phyloP scores from a whole-genome alignment of 306 rosid species.

The Hippophae gyantsensis region DNA sequence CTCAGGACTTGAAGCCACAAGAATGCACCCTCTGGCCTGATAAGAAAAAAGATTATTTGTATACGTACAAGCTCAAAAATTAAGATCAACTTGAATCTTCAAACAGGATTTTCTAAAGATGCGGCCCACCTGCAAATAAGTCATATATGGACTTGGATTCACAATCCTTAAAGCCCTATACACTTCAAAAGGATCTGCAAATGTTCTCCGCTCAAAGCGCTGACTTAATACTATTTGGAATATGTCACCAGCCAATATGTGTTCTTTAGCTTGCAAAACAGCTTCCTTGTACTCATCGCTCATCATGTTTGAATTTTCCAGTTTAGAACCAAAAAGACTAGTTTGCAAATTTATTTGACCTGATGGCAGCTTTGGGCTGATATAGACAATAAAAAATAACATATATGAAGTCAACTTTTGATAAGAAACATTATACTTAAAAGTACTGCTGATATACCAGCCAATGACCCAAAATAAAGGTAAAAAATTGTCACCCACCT shows the following conservation, averaged over 20 bases:
- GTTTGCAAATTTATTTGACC: constrained; percentile 67
- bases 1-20: constrained; percentile 99
- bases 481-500: constrained; percentile 41
- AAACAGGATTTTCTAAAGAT: neutral
- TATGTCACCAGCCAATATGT: constrained; percentile 89
- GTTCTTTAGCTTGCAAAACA: constrained; percentile 83
- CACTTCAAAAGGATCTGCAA: constrained; percentile 97
- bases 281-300: constrained; percentile 72
- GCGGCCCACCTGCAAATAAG: constrained; percentile 72
- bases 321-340: constrained; percentile 57
- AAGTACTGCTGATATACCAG: neutral
- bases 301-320: constrained; percentile 71
- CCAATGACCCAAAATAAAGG: neutral
- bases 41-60: constrained; percentile 7
- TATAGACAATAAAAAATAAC: constrained; percentile 28
- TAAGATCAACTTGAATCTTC: constrained; percentile 4
- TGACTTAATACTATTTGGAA: constrained; percentile 94
- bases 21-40: constrained; percentile 91
- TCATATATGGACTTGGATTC: constrained; percentile 96
- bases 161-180: constrained; percentile 89
- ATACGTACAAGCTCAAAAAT: constrained; percentile 6
- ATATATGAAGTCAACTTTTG: constrained; percentile 14
- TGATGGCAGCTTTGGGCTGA: constrained; percentile 89
- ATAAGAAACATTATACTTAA: neutral
- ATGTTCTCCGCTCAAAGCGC: constrained; percentile 86